Evolutionary conservation across 2,329 filamentous ascomycete genomes (phyloP).

Genomic region (Zymoseptoria crescenta): DNA sequence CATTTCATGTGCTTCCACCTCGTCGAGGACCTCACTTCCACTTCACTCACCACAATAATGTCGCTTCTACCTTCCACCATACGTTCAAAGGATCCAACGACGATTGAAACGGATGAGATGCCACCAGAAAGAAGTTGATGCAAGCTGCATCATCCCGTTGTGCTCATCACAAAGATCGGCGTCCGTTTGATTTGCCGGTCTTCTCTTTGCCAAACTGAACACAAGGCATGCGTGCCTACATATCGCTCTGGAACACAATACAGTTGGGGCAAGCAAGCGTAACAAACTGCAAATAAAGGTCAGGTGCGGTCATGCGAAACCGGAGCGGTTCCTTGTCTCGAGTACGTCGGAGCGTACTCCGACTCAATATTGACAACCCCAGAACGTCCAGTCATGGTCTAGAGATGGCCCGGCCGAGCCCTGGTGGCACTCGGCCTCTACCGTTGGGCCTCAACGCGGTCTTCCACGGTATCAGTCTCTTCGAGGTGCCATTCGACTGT

Average conservation of each 20-base stretch:
- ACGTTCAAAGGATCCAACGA: neutral
- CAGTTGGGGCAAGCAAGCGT: neutral
- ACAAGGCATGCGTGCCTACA: neutral
- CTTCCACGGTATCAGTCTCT: neutral
- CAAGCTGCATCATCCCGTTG: neutral
- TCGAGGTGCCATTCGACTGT: neutral
- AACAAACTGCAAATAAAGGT: neutral
- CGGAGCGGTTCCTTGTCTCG: neutral
- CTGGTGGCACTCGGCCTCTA: neutral
- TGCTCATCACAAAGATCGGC: neutral
- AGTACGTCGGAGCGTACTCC: neutral
- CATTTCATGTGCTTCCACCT: neutral
- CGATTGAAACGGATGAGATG: neutral
- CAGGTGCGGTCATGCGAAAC: neutral
- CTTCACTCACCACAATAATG: neutral
- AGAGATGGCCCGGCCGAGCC: neutral
- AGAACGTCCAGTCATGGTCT: neutral
- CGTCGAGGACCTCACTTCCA: neutral
- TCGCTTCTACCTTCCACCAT: neutral
- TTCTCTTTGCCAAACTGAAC: neutral
- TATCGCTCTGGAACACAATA: neutral
- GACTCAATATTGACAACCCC: neutral
- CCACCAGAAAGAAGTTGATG: neutral
- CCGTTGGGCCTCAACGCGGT: neutral
- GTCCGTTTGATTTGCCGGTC: neutral